Conservation (phyloP, 192 early-diverging fungal genomes). For the Pilobolus umbonatus region DNA sequence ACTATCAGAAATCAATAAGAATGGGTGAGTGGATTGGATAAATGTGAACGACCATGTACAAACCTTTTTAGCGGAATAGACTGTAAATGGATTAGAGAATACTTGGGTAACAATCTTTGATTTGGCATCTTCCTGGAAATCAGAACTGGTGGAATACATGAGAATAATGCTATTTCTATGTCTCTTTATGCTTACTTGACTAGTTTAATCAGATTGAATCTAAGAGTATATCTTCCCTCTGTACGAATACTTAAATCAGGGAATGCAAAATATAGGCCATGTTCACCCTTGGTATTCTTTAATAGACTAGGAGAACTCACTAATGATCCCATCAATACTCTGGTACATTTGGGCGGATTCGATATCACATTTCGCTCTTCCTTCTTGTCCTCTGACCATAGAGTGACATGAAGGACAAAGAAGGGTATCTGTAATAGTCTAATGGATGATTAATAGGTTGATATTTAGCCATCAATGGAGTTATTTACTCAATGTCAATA, state of each 20-base stretch:
- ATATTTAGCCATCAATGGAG: not conserved
- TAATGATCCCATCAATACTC: slow-evolving; percentile 59
- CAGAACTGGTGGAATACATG: slow-evolving; percentile 26
- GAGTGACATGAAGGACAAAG: slow-evolving; percentile 55
- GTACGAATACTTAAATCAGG: slow-evolving; percentile 72
- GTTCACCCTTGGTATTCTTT: slow-evolving; percentile 49
- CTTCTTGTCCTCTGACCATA: slow-evolving; percentile 54
- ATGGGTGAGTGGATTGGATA: not conserved
- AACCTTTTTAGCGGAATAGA: slow-evolving; percentile 73
- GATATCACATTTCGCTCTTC: slow-evolving; percentile 58
- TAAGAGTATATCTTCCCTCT: slow-evolving; percentile 65
- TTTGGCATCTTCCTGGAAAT: slow-evolving; percentile 14
- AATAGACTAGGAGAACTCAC: slow-evolving; percentile 56
- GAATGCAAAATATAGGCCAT: slow-evolving; percentile 74
- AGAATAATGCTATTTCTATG: slow-evolving; percentile 6
- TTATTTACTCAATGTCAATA: slow-evolving; percentile 45
- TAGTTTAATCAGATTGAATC: slow-evolving; percentile 66
- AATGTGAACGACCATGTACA: not conserved
- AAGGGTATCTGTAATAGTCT: slow-evolving; percentile 48
- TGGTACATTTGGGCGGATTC: slow-evolving; percentile 51
- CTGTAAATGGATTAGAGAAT: slow-evolving; percentile 66
- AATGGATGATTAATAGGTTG: not conserved
- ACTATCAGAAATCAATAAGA: slow-evolving; percentile 22
- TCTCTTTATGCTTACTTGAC: slow-evolving; percentile 7
- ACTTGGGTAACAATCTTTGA: slow-evolving; percentile 48